A percentile compares a stretch with the other conserved stretches of the same genome.
These are phyloP conservation scores for Tricholoma saponaceum DNA, from an alignment of 768 basidiomycete species.

Conservation along the genomic window DNA sequence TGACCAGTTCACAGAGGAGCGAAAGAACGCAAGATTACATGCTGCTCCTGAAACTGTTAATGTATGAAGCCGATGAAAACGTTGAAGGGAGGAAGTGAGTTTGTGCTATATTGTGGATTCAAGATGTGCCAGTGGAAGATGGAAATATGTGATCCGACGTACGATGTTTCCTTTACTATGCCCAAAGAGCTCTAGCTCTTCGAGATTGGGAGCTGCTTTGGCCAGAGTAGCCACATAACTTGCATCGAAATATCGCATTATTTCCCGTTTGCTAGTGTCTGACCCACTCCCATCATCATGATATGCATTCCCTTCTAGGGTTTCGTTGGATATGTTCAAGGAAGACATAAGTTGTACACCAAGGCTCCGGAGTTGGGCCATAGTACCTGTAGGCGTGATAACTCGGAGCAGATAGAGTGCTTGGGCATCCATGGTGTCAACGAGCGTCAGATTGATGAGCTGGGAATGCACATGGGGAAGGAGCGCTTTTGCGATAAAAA, in stretches of 20 bases:
- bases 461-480: conserved; percentile 3
- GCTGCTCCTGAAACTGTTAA: neutral
- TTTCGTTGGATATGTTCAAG: too few species aligned
- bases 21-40: conserved; percentile 2
- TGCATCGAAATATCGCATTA: conserved; percentile 4
- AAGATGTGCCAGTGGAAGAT: neutral
- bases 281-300: too few species aligned
- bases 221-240: conserved; percentile 4
- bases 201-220: conserved; percentile 6
- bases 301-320: too few species aligned
- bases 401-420: conserved; percentile 3
- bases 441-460: conserved; percentile 2
- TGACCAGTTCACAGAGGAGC: neutral
- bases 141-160: neutral
- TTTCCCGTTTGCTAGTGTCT: neutral
- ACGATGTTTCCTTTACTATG: conserved; percentile 7
- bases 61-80: neutral
- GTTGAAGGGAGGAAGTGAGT: neutral
- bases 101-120: neutral
- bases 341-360: conserved; percentile 4
- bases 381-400: neutral
- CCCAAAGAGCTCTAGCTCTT: conserved; percentile 8
- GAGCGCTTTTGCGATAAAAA: neutral
- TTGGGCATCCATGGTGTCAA: conserved; percentile 7
- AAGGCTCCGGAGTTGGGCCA: conserved; percentile 6